phyloP scores from a whole-genome alignment of 2,329 filamentous ascomycete genomes.

The Alternaria atra region DNA sequence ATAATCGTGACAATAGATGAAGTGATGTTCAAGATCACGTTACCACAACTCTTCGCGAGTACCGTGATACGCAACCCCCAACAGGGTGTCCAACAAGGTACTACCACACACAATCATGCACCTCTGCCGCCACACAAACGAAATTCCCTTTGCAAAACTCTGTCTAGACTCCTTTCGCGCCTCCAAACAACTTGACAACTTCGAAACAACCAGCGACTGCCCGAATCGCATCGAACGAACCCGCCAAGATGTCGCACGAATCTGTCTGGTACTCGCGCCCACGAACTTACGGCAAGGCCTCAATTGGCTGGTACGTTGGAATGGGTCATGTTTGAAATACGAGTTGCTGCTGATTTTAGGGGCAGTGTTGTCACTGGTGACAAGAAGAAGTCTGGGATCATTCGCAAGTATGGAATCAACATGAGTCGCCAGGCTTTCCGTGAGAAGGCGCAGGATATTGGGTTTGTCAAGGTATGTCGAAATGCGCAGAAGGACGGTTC shows the following conservation, averaged over 20 bases:
- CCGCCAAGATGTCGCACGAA: slow-evolving; percentile 38
- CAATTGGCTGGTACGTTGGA: slow-evolving; percentile 77
- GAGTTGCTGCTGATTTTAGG: neutral
- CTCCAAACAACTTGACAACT: neutral
- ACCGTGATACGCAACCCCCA: slow-evolving; percentile 2
- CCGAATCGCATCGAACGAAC: neutral
- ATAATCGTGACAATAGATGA: neutral
- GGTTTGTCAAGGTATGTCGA: slow-evolving; percentile 68
- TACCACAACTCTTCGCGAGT: neutral
- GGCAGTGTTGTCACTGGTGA: slow-evolving; percentile 38
- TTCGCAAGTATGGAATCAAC: slow-evolving; percentile 98
- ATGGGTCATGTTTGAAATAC: neutral
- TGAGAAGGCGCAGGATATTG: slow-evolving; percentile 72
- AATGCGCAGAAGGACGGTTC: too few species aligned
- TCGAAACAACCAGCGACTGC: neutral
- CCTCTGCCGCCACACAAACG: neutral
- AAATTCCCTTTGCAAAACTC: neutral
- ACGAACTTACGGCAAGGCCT: slow-evolving; percentile 94
- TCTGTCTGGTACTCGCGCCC: slow-evolving; percentile 95
- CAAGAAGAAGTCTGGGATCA: slow-evolving; percentile 77
- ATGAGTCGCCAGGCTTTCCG: slow-evolving; percentile 74
- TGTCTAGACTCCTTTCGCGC: neutral
- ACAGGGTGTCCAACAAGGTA: slow-evolving; percentile 21
- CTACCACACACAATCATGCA: slow-evolving; percentile 7
- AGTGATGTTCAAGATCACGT: neutral